Percentiles rank a stretch among this genome's conserved stretches.
Evolutionary conservation across 1,284 basidiomycete species (phyloP).

Genomic region (Boletus mariae): DNA sequence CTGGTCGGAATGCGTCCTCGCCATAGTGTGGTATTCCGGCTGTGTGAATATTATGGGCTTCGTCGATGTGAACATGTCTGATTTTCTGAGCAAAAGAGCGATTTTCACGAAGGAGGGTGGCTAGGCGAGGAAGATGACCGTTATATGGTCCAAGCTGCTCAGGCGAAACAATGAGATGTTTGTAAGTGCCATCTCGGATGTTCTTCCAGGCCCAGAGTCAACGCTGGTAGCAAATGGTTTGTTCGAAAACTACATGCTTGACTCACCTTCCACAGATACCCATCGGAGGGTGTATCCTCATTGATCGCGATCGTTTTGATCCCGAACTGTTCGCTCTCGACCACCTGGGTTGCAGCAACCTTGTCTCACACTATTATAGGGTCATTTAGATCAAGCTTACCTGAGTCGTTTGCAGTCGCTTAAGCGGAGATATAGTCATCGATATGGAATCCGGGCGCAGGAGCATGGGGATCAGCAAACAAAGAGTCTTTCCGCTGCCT

Average conservation of each 20-base stretch:
- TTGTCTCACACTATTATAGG: background rate
- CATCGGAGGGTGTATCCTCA: too few relatives aligned
- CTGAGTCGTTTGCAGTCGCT: conserved; percentile 1
- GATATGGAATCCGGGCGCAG: background rate
- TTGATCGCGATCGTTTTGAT: too few relatives aligned
- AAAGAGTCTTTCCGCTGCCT: background rate
- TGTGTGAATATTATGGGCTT: conserved; percentile 8
- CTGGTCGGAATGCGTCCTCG: background rate
- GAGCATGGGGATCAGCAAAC: background rate
- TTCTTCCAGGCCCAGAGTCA: too few relatives aligned
- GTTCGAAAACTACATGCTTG: too few relatives aligned
- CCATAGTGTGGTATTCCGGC: background rate
- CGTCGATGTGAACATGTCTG: background rate
- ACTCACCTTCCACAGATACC: too few relatives aligned
- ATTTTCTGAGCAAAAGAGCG: background rate
- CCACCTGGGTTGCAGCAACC: background rate
- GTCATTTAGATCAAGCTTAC: background rate
- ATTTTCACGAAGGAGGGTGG: too few relatives aligned
- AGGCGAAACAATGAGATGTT: too few relatives aligned
- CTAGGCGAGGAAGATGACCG: too few relatives aligned
- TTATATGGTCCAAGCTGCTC: too few relatives aligned
- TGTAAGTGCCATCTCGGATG: too few relatives aligned
- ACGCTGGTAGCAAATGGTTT: too few relatives aligned
- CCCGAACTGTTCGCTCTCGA: background rate
- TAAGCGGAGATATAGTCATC: background rate